Percentiles rank a stretch among this genome's conserved stretches.
Conservation (phyloP, 1,139 yeast genomes). For the Wickerhamomyces sp. region DNA sequence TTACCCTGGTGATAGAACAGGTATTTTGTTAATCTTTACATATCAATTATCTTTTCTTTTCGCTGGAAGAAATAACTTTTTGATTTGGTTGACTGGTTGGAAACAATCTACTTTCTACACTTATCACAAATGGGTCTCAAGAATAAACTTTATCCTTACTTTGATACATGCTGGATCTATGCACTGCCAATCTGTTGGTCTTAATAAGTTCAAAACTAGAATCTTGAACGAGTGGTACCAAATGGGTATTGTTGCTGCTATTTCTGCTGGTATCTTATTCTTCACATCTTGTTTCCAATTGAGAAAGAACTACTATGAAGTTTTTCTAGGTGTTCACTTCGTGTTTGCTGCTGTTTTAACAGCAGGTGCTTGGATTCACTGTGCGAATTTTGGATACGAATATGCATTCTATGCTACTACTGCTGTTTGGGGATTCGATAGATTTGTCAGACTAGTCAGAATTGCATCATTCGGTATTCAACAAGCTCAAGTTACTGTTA, state of each 20-base stretch:
- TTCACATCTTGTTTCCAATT: slow-evolving; percentile 41
- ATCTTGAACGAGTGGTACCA: slow-evolving; percentile 10
- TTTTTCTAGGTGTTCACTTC: slow-evolving; percentile 56
- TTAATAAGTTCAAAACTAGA: slow-evolving; percentile 12
- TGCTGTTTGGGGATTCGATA: slow-evolving; percentile 35
- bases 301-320: slow-evolving; percentile 55
- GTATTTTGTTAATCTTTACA: slow-evolving; percentile 40
- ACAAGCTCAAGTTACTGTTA: slow-evolving; percentile 39
- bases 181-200: slow-evolving; percentile 16
- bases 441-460: slow-evolving; percentile 28
- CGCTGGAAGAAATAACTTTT: slow-evolving; percentile 64
- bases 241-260: slow-evolving; percentile 46
- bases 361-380: slow-evolving; percentile 55
- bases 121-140: slow-evolving; percentile 64
- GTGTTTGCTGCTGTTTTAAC: slow-evolving; percentile 48
- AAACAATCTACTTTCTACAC: slow-evolving; percentile 54
- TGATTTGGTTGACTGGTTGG: slow-evolving; percentile 67
- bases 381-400: slow-evolving; percentile 31
- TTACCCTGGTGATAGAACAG: slow-evolving; percentile 60
- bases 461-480: slow-evolving; percentile 29
- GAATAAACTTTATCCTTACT: slow-evolving; percentile 36
- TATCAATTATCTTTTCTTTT: slow-evolving; percentile 52
- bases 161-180: slow-evolving; percentile 33
- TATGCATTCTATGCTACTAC: slow-evolving; percentile 18
- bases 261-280: slow-evolving; percentile 35